Evolutionary conservation across 2,329 filamentous ascomycete genomes (phyloP), one percentile per base, ranked within the genome.

Genomic region (Aureobasidium mangrovei): DNA sequence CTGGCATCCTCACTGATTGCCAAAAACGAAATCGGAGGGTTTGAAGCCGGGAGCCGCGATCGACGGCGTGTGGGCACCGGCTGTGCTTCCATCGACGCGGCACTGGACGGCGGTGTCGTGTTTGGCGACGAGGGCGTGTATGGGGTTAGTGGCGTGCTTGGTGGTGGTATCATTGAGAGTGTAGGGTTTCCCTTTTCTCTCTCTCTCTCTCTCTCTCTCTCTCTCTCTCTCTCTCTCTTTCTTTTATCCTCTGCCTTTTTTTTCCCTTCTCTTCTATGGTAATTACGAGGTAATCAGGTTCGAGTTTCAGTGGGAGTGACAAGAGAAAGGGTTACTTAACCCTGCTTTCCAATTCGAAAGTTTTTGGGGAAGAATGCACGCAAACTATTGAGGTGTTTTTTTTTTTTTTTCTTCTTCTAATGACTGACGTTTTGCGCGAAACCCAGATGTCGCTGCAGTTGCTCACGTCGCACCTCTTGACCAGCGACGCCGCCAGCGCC

Each of bases 381-480:
- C n/a, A n/a, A n/a, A n/a, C n/a, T n/a, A n/a, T n/a, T n/a, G n/a
- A n/a, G n/a, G n/a, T n/a, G n/a, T n/a, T n/a, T n/a, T n/a, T n/a
- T n/a, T n/a, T 18, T 18, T 18, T 18, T 18, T 18, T 18, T 18
- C 18, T n/a, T n/a, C n/a, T n/a, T n/a, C n/a, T n/a, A n/a, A n/a
- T 40, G 49, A 27, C 5, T 35, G 12, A 47, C 29, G 18, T 27
- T 3, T n/a, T 52, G 24, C 52, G 36, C 18, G 1, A 18, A 47
- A 54, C 29, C 27, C 41, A 35, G 47, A 70, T 69, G 54, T 75
- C 9, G 59, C 63, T 6, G 62, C 67, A n/a, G 59, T 65, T 72
- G 1, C 60, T 77, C 2, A 62, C 68, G 0, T 62, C 66, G 6
- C 71, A 71, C 56, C 63, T 78, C 1, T 59, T 75, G 2, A 32